Conservation (phyloP, 345 rosid genomes). For the Linum lewisii region DNA sequence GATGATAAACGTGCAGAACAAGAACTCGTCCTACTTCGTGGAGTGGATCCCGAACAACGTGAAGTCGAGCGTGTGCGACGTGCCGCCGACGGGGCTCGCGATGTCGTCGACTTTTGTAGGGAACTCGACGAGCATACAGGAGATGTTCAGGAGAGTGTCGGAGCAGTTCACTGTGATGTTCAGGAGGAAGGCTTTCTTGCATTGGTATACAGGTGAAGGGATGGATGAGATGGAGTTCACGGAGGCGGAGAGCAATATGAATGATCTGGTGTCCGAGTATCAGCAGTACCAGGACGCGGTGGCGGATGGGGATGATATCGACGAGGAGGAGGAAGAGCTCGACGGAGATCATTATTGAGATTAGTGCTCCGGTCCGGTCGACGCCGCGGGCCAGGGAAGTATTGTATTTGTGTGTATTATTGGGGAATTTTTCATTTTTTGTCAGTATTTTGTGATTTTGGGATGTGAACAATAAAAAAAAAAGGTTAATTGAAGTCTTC, state of each 20-base stretch:
- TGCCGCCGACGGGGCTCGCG: conserved; percentile 59
- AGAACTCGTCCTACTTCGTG: conserved; percentile 82
- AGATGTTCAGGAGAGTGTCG: conserved; percentile 51
- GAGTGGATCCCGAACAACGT: conserved; percentile 65
- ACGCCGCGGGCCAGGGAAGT: too few relatives aligned
- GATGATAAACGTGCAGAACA: conserved; percentile 86
- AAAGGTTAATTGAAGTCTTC: too few relatives aligned
- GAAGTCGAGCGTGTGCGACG: conserved; percentile 69
- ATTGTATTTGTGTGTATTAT: too few relatives aligned
- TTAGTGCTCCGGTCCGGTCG: too few relatives aligned
- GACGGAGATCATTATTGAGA: too few relatives aligned
- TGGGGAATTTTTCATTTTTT: too few relatives aligned
- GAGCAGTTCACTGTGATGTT: conserved; percentile 58
- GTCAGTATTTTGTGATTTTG: too few relatives aligned
- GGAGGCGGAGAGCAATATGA: conserved; percentile 89
- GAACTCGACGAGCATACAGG: conserved; percentile 63
- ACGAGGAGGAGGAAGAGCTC: conserved; percentile 41
- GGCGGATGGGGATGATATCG: conserved; percentile 49
- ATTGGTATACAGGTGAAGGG: conserved; percentile 93
- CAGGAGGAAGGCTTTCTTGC: conserved; percentile 50
- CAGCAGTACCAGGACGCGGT: conserved; percentile 82
- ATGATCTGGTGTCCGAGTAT: conserved; percentile 81
- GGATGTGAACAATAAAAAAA: too few relatives aligned
- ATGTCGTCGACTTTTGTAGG: conserved; percentile 80
- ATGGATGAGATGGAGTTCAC: conserved; percentile 98